Evolutionary conservation across 192 early-diverging fungal species (phyloP).

Genomic region (Entrophospora sp.): DNA sequence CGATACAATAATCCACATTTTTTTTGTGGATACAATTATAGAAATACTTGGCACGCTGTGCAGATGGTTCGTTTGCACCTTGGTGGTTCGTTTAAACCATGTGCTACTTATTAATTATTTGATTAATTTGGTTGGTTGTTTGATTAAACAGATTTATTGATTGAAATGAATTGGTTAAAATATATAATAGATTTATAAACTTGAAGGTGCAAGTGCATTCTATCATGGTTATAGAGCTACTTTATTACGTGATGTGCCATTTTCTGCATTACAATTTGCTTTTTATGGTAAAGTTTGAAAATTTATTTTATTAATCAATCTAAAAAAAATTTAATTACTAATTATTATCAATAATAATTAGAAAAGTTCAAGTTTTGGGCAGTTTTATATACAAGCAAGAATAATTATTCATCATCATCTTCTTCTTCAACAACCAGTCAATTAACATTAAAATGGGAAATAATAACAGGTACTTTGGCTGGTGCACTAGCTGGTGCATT

Average conservation of each 20-base stretch:
- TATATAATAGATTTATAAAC: constrained; percentile 38
- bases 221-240: constrained; percentile 53
- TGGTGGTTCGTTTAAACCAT: constrained; percentile 11
- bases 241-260: constrained; percentile 46
- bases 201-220: constrained; percentile 53
- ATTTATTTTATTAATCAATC: neutral
- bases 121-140: too few species aligned
- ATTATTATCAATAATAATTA: neutral
- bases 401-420: too few species aligned
- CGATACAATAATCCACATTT: constrained; percentile 58
- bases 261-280: constrained; percentile 51
- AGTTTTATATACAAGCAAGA: constrained; percentile 22
- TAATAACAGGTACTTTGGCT: constrained; percentile 41
- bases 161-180: too few species aligned
- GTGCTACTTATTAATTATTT: neutral
- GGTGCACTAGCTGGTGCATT: constrained; percentile 51
- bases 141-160: too few species aligned
- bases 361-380: constrained; percentile 50
- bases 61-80: constrained; percentile 33
- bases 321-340: neutral
- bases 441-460: constrained; percentile 38
- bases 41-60: constrained; percentile 54
- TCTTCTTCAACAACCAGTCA: too few species aligned
- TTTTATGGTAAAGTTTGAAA: constrained; percentile 39
- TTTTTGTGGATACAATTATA: constrained; percentile 64